Base-by-base conservation (phyloP, 495 filamentous ascomycete species). In the Aspergillus asperescens region DNA sequence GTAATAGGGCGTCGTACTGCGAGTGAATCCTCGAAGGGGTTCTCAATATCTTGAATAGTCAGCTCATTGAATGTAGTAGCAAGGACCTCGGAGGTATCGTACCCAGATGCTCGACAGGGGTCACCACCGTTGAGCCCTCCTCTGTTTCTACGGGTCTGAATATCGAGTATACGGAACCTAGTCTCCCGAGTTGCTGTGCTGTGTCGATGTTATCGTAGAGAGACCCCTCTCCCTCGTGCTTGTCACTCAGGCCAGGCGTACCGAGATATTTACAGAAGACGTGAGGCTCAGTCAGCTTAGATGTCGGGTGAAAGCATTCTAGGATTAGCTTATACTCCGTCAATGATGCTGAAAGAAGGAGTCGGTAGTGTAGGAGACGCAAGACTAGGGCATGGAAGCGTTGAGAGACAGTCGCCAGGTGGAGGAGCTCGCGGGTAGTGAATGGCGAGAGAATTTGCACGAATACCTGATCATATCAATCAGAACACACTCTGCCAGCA, bases 241-340 rank as follows among this genome's bases (percentile, higher is more conserved):
- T 64, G 32, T 72, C 65, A 48, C 62, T 68, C 42, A 77, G 64
- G 10, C 76, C 70, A 22, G 72, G 75, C 5, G 82, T 89, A 35
- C 76, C 78, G 6, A 85, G 73, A 56, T 86, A 85, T 40, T 79
- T 76, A 70, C 86, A 89, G 63, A 79, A 83, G 2, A 86, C 77
- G 38, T 82, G 83, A 2, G 86, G 82, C 42, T 84, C 83, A 10
- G 76, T 81, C 24, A 86, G 68, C 62, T 81, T 84, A n/a, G 78
- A 80, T 54, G 72, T 80, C 0, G 88, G 88, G 55, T 86, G 86
- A 61, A 83, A 90, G 70, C 85, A 88, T 72, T 90, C 86, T 12
- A 93, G 77, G 16, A 90, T 81, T 23, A 90, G 66, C 34, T 80
- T 74, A 62, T 85, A 81, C 48, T 82, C 79, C 15, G 77, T 66